A percentile compares a stretch with the other conserved stretches of the same genome.
Evolutionary conservation across 2,329 filamentous ascomycete genomes (phyloP).

Genomic region (Dendrostoma leiphaemia): DNA sequence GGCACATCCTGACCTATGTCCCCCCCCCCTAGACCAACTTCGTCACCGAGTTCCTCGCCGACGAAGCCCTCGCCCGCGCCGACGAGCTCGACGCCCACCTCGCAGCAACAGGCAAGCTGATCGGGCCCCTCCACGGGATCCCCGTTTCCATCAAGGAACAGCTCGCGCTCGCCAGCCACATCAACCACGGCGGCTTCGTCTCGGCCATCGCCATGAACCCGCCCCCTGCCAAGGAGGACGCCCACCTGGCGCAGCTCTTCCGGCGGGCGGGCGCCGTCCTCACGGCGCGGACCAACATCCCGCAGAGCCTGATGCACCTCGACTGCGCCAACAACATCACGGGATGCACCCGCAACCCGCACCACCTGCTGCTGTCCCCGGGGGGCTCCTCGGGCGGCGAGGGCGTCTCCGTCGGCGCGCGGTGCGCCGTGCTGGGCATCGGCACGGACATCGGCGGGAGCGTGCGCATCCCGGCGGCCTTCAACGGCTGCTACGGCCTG

Average conservation of each 20-base stretch:
- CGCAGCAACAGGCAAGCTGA: constrained; percentile 31
- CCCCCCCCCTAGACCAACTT: constrained; percentile 17
- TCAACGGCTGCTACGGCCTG: constrained; percentile 16
- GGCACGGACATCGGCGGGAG: constrained; percentile 16
- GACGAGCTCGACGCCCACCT: constrained; percentile 39
- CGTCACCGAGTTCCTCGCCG: constrained; percentile 34
- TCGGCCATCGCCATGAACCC: constrained; percentile 27
- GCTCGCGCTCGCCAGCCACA: constrained; percentile 21
- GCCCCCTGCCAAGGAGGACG: constrained; percentile 27
- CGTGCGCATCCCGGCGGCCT: constrained; percentile 15
- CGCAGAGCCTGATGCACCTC: constrained; percentile 36
- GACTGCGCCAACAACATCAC: constrained; percentile 37
- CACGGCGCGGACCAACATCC: constrained; percentile 41
- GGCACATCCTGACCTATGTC: too few relatives aligned
- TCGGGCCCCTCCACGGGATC: constrained; percentile 46
- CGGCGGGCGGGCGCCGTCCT: constrained; percentile 37
- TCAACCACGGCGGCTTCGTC: constrained; percentile 30
- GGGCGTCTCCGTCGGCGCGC: constrained; percentile 36
- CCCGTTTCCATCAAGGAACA: constrained; percentile 25
- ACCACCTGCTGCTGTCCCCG: constrained; percentile 35
- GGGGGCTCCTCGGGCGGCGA: constrained; percentile 44
- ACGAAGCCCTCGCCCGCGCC: constrained; percentile 37
- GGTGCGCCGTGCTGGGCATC: constrained; percentile 35
- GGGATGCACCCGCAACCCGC: constrained; percentile 37
- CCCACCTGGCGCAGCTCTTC: constrained; percentile 29